Base-by-base conservation (phyloP, 2,329 filamentous ascomycete species). In the Fusarium humuli region DNA sequence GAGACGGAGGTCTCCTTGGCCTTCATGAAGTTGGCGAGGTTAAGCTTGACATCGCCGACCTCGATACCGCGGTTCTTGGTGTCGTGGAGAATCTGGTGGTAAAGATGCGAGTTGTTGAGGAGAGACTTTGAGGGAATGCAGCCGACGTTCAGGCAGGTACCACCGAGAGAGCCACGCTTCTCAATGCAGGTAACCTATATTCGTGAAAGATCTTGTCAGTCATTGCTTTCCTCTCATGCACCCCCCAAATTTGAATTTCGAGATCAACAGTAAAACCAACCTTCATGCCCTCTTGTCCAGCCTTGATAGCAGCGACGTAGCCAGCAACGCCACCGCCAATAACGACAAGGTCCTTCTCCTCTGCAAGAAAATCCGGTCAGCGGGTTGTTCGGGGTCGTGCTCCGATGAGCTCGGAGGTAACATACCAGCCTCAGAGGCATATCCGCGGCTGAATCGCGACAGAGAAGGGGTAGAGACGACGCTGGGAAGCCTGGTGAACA, bases 101-200 rank as follows among this genome's bases (percentile, higher is more conserved):
- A 98, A 67, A 98, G 89, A 83, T 98, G 94, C 77, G 96, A 98
- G 88, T 98, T 98, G 91, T 98, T 99, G 82, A 99, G 93, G 75
- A 99, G 93, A 70, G 96, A 98, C 85, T 99, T 99, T 73, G 96
- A 99, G 74, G 96, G 96, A 80, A 99, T 99, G 85, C 96, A 99
- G 84, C 96, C 96, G 79, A 99, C 96, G 82, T 99, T 99, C 78
- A 99, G 86, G 87, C 96, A 99, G 78, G 96, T 99, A 81, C 96
- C 96, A 78, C 96, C 96, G 77, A 99, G 91, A 66, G 90, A 87
- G 75, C 96, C 96, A 80, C 96, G 94, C 89, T 99, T 99, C 86
- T 99, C 96, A 85, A 99, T 97, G 84, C 96, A 99, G 67, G 94
- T 89, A 71, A 97, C 95, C 94, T 97, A 63, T 47, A 60, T 41